phyloP scores from a whole-genome alignment of 495 filamentous ascomycete genomes.

The Penicillium flavigenum region DNA sequence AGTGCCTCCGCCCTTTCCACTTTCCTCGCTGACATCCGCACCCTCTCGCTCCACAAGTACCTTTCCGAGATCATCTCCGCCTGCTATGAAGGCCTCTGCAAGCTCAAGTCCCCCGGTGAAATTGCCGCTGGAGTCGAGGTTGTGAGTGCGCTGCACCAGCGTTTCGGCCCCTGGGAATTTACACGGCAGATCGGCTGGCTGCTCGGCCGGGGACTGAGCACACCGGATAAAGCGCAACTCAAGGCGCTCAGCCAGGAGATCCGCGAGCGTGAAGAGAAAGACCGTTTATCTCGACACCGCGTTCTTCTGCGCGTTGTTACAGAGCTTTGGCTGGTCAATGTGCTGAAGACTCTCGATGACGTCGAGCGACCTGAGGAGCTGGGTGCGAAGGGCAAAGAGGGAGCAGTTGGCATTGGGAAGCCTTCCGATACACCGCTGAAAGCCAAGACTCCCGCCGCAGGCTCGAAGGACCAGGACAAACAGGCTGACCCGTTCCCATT shows the following conservation, averaged over 20 bases:
- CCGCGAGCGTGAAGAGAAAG: constrained; percentile 93
- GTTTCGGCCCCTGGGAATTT: constrained; percentile 88
- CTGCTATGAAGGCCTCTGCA: constrained; percentile 92
- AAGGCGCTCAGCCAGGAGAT: constrained; percentile 77
- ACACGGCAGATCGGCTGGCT: constrained; percentile 91
- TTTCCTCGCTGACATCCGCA: constrained; percentile 88
- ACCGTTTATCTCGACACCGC: constrained; percentile 81
- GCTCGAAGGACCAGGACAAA: constrained; percentile 39
- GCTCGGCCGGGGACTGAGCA: constrained; percentile 86
- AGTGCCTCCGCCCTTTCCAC: constrained; percentile 72
- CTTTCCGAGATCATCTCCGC: constrained; percentile 98
- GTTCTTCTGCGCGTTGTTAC: constrained; percentile 85
- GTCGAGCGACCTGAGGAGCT: constrained; percentile 81
- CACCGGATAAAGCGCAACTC: constrained; percentile 82
- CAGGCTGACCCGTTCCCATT: constrained; percentile 83
- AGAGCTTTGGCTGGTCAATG: constrained; percentile 93
- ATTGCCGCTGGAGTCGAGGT: constrained; percentile 91
- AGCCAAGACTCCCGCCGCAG: constrained; percentile 30
- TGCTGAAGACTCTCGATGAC: constrained; percentile 85
- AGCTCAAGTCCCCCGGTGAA: constrained; percentile 84
- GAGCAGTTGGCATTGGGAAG: constrained; percentile 43
- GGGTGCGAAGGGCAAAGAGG: constrained; percentile 64
- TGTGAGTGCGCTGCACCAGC: constrained; percentile 90
- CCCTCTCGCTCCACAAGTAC: constrained; percentile 93
- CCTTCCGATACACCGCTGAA: constrained; percentile 56